These are phyloP conservation scores for Buxus sempervirens DNA, from an alignment of 164 flowering plant genomes.

Conservation along the genomic window DNA sequence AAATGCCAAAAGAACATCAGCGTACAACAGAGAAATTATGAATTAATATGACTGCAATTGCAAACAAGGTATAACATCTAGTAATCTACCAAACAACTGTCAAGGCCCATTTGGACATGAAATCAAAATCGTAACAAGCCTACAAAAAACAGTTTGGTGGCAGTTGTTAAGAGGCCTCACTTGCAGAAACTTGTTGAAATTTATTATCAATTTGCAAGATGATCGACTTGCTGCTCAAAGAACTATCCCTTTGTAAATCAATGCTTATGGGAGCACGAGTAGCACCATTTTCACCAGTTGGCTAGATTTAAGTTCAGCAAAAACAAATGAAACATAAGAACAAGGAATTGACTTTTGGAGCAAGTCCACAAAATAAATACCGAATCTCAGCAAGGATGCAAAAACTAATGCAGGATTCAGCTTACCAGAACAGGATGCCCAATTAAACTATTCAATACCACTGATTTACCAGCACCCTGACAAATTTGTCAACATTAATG, in stretches of 20 bases:
- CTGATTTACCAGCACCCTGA: constrained; percentile 98
- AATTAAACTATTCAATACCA: constrained; percentile 84
- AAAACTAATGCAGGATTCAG: neutral
- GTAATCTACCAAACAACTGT: too few relatives aligned
- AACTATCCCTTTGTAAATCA: constrained; percentile 64
- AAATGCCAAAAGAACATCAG: constrained; percentile 2
- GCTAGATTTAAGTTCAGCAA: constrained; percentile 38
- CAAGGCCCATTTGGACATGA: neutral
- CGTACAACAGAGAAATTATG: neutral
- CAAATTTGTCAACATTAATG: constrained; percentile 7
- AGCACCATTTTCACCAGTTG: constrained; percentile 99
- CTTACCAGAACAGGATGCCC: constrained; percentile 97
- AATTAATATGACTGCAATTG: neutral
- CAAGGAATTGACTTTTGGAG: neutral
- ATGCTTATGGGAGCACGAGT: constrained; percentile 92
- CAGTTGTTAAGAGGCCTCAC: constrained; percentile 42
- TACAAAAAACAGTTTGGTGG: neutral
- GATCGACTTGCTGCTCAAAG: constrained; percentile 74
- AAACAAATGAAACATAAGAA: neutral
- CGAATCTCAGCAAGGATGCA: neutral
- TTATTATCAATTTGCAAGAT: constrained; percentile 87
- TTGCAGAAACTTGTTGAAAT: constrained; percentile 93
- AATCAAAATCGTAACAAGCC: neutral
- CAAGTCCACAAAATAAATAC: neutral
- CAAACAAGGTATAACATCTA: neutral